Percentiles rank a stretch among this genome's conserved stretches.
Conservation (phyloP, 495 filamentous ascomycete genomes). For the Podospora tetraspora region DNA sequence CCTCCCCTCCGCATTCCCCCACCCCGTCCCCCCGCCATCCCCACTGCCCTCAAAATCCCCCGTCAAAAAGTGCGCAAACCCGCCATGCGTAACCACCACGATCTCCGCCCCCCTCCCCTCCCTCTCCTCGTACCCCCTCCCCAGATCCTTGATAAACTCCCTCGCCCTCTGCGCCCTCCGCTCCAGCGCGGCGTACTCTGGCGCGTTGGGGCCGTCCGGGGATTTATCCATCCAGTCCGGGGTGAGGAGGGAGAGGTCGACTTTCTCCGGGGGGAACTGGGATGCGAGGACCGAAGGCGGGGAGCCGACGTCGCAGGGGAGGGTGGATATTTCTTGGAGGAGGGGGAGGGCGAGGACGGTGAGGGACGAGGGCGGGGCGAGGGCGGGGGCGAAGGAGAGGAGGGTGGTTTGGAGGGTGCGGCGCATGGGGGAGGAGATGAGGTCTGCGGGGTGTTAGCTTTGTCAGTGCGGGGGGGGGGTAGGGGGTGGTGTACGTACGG, state of each 20-base stretch:
- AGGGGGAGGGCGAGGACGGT: constrained; percentile 68
- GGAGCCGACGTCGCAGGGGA: constrained; percentile 77
- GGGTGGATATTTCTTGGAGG: constrained; percentile 70
- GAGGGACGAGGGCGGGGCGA: constrained; percentile 30
- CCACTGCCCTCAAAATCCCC: constrained; percentile 70
- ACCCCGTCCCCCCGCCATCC: constrained; percentile 63
- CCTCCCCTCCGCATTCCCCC: constrained; percentile 78
- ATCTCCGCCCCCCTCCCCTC: constrained; percentile 47
- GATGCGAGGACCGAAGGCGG: constrained; percentile 43
- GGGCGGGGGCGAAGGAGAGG: constrained; percentile 54
- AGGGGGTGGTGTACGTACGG: constrained; percentile 3
- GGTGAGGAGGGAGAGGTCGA: constrained; percentile 57
- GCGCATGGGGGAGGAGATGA: constrained; percentile 77
- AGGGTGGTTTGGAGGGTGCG: constrained; percentile 81
- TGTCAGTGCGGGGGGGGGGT: too few species aligned
- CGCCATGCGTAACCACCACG: constrained; percentile 52
- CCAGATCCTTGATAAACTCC: constrained; percentile 56
- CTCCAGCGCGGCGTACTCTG: constrained; percentile 53
- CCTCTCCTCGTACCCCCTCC: constrained; percentile 30
- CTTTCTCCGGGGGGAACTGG: constrained; percentile 54
- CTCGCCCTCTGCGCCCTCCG: constrained; percentile 61
- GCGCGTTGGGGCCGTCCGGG: constrained; percentile 50
- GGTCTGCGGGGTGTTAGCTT: constrained; percentile 28
- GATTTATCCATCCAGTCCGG: constrained; percentile 69
- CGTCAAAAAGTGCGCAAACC: constrained; percentile 63